Conservation (phyloP, 768 basidiomycete species). For the Leccinum subtestaceum region DNA sequence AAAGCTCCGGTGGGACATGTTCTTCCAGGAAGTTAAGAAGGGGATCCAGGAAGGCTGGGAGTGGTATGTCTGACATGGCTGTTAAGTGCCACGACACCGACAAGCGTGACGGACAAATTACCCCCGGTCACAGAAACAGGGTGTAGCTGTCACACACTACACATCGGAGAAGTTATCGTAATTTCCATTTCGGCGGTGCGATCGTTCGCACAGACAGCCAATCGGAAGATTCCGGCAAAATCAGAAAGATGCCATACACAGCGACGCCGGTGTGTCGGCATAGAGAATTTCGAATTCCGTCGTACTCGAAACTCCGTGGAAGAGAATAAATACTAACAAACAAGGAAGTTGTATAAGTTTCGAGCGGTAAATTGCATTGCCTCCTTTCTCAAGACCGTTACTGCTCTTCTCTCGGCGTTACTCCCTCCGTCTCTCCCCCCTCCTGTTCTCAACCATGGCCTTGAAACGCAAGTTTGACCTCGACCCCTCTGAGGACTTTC, state of each 20-base stretch:
- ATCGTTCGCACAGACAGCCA: slow-evolving; percentile 16
- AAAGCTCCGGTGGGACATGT: slow-evolving; percentile 54
- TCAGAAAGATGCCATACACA: not conserved
- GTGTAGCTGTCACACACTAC: slow-evolving; percentile 7
- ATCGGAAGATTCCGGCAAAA: slow-evolving; percentile 27
- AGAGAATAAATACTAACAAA: slow-evolving; percentile 27
- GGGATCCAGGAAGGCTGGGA: slow-evolving; percentile 53
- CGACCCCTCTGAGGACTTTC: slow-evolving; percentile 52
- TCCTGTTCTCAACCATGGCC: slow-evolving; percentile 45
- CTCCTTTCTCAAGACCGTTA: slow-evolving; percentile 27
- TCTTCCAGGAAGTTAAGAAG: slow-evolving; percentile 53
- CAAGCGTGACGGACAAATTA: slow-evolving; percentile 17
- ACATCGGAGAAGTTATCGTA: slow-evolving; percentile 3
- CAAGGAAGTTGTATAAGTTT: slow-evolving; percentile 30
- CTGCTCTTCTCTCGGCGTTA: slow-evolving; percentile 7
- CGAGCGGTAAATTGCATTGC: slow-evolving; percentile 18
- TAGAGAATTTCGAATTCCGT: slow-evolving; percentile 18
- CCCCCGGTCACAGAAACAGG: slow-evolving; percentile 14
- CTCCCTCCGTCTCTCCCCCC: slow-evolving; percentile 7
- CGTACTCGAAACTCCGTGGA: slow-evolving; percentile 22
- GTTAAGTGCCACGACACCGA: slow-evolving; percentile 22
- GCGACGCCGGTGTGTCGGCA: slow-evolving; percentile 18
- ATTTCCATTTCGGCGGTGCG: slow-evolving; percentile 8
- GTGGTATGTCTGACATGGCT: slow-evolving; percentile 30
- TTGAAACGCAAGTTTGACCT: slow-evolving; percentile 74